Conservation (phyloP, 768 basidiomycete species). For the Boletus rubescentipes region DNA sequence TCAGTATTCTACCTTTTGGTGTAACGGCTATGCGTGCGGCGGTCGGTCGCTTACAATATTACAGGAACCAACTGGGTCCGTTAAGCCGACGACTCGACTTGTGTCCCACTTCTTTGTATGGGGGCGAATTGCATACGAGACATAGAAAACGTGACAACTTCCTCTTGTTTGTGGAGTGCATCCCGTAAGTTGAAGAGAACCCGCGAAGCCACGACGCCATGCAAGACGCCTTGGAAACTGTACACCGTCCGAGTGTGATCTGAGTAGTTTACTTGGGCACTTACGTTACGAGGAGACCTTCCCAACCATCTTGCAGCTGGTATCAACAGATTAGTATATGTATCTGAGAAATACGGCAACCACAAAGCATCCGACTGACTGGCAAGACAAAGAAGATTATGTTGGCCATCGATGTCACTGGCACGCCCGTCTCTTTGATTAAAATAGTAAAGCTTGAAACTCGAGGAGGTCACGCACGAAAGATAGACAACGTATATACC, state of each 20-base stretch:
- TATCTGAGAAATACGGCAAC: neutral
- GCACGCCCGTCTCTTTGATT: neutral
- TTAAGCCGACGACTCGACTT: neutral
- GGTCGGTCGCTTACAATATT: too few relatives aligned
- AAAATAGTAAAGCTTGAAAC: neutral
- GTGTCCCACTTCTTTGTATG: neutral
- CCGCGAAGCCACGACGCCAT: slow-evolving; percentile 9
- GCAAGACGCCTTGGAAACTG: slow-evolving; percentile 11
- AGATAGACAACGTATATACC: slow-evolving; percentile 5
- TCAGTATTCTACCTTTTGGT: too few relatives aligned
- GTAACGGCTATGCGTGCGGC: too few relatives aligned
- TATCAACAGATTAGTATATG: neutral
- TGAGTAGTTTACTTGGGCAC: neutral
- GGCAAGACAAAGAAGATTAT: slow-evolving; percentile 1
- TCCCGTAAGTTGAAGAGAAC: slow-evolving; percentile 10
- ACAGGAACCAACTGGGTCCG: neutral
- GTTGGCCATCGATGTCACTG: slow-evolving; percentile 1
- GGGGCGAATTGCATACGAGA: slow-evolving; percentile 2
- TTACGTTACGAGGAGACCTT: neutral
- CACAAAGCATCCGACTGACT: neutral
- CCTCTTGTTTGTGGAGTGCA: neutral
- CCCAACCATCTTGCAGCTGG: slow-evolving; percentile 4
- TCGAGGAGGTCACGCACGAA: slow-evolving; percentile 1
- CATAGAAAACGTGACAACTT: neutral
- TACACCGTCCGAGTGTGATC: neutral